Evolutionary conservation across 129 eudicot genomes (phyloP), one percentile per base, ranked within the genome.

Genomic region (Gnaphalium uliginosum): DNA sequence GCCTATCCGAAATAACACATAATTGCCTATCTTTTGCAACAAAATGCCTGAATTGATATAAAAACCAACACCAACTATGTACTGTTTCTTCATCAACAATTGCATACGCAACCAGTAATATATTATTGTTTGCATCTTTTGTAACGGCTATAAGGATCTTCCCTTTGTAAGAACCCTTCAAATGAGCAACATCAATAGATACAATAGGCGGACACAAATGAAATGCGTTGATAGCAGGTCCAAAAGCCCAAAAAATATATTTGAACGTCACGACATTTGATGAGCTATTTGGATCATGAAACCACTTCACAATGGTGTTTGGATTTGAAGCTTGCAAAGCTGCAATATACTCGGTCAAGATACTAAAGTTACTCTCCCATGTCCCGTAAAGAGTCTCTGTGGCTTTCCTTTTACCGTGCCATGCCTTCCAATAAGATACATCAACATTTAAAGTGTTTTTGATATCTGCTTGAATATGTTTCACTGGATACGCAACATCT

Each of bases 111-210:
- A 61, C 7, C 1, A 21, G 39, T 18, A 61, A 4, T 61, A 61
- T 61, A 61, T 26, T 61, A 26, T 61, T 61, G 39, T 25, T 61
- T 14, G 67, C 67, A 61, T 61, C 21, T 61, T 13, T 61, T 14
- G 37, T 61, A 4, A 61, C 39, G 0, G 19, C 66, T 0, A 26
- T 21, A 8, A 58, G 65, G 13, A 58, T 2, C 15, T 61, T 61
- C 0, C 37, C 37, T 0, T 3, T 61, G 19, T 61, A 61, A 3
- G 67, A 61, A 61, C 67, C 67, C 19, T 10, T 61, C 37, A 61
- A 26, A 61, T 61, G 67, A 61, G 35, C 8, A 61, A 9, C 21
- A 26, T 61, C 39, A 24, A 61, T 2, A 61, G 22, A 61, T 3
- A 61, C 4, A 1, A 61, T 14, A 58, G 30, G 18, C 4, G 18